Base-by-base conservation (phyloP, 1,284 basidiomycete species). In the Apiotrichum gamsii region DNA sequence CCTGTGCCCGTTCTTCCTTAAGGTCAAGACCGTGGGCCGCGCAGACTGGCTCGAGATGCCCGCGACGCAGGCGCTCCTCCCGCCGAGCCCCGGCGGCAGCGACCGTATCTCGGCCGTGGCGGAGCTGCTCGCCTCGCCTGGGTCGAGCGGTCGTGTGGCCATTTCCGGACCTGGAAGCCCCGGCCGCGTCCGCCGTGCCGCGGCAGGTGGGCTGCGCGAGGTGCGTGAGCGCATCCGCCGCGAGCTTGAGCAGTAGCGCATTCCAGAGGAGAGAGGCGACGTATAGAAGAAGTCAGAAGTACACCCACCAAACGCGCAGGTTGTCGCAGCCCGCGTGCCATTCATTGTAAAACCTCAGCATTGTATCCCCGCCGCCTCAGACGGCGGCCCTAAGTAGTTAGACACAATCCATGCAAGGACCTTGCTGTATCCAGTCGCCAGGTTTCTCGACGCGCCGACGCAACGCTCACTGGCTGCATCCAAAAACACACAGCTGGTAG, bases 21-120 rank as follows among this genome's bases (percentile, higher is more conserved):
- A 49, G 3, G 49, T 52, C 30, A 63, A 67, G 44, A 54, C 49
- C 0, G 60, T 74, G n/a, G 66, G 57, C 4, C 50, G 53, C 31
- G 58, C 67, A 45, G 66, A 69, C 39, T 74, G 72, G 71, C 43
- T 75, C 29, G 70, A 74, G 49, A 70, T 74, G 67, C 67, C 69
- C 3, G 35, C 62, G 5, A 46, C 58, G 5, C 24, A 24, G 4
- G 38, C 51, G 13, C 11, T 42, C 32, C 28, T 39, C 36, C 20
- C 49, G 4, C 39, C 53, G 9, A 49, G 44, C 3, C 54, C 50
- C n/a, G 49, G 34, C 33, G 25, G 25, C 25, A 11, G 8, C 25
- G 25, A 28, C 25, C 25, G 25, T 28, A 11, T 28, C 25, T 6
- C 25, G 6, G 25, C 25, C 25, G 11, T 28, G 8, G 25, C 6